Percentiles rank a stretch among this genome's conserved stretches.
Evolutionary conservation across 1,284 basidiomycete species (phyloP).

Genomic region (Microbotryum saponariae): DNA sequence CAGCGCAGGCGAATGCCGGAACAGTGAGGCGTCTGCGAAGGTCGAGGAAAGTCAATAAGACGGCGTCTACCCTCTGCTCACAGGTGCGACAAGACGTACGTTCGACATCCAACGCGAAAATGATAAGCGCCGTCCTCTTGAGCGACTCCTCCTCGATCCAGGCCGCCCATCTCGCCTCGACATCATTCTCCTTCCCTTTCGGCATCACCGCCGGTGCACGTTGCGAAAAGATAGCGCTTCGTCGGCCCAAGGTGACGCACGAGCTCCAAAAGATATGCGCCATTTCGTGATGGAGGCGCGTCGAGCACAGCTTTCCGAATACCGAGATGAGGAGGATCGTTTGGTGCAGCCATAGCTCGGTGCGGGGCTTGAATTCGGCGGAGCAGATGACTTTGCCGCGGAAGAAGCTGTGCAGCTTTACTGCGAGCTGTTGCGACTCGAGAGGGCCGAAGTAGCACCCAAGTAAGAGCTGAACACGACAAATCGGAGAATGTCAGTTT

Average conservation of each 20-base stretch:
- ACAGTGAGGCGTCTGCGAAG: constrained; percentile 31
- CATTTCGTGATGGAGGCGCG: constrained; percentile 31
- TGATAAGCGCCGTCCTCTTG: constrained; percentile 33
- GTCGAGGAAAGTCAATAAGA: not conserved
- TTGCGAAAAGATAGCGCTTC: constrained; percentile 30
- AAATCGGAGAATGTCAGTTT: not conserved
- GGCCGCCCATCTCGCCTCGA: constrained; percentile 28
- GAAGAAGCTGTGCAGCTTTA: constrained; percentile 28
- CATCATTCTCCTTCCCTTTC: constrained; percentile 17
- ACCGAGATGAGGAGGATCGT: constrained; percentile 24
- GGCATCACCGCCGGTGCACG: constrained; percentile 11
- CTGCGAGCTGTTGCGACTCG: constrained; percentile 26
- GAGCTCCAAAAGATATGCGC: constrained; percentile 33
- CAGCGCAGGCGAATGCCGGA: constrained; percentile 35
- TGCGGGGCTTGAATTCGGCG: constrained; percentile 28
- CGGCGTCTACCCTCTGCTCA: not conserved
- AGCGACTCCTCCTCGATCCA: constrained; percentile 36
- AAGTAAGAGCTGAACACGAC: constrained; percentile 20
- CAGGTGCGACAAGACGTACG: constrained; percentile 15
- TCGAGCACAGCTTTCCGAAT: constrained; percentile 28
- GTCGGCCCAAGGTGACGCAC: constrained; percentile 24
- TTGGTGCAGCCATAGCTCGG: constrained; percentile 32
- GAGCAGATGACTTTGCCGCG: constrained; percentile 33
- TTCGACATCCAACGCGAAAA: constrained; percentile 33
- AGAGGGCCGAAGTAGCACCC: constrained; percentile 28